Conservation (phyloP, 176 grass and related monocot species). For the Themeda triandra region DNA sequence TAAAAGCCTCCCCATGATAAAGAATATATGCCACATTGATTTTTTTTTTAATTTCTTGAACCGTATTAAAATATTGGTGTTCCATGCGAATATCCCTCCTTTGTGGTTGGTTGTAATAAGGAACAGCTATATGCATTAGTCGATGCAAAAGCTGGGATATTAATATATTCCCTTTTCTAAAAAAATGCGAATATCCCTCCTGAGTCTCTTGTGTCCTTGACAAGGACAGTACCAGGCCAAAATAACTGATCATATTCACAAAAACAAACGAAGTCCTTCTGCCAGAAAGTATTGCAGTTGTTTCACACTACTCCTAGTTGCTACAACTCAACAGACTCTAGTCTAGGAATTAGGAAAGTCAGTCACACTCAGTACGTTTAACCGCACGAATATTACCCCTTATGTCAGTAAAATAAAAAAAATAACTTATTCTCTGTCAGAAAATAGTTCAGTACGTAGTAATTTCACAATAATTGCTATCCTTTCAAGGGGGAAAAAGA, state of each 20-base stretch:
- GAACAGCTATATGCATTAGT: no score
- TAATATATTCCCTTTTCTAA: no score
- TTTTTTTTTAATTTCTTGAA: not conserved
- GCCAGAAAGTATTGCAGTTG: not conserved
- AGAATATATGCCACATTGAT: not conserved
- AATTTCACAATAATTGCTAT: no score
- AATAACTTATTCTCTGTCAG: no score
- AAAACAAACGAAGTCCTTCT: not conserved
- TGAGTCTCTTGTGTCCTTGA: not conserved
- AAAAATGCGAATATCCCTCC: no score
- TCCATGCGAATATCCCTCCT: slow-evolving; percentile 8
- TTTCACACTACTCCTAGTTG: not conserved
- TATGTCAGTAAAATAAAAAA: no score
- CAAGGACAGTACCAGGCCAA: not conserved
- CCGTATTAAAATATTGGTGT: no score
- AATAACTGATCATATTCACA: not conserved
- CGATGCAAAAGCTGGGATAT: no score
- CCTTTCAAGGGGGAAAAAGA: no score
- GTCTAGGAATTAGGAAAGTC: not conserved
- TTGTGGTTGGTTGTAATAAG: no score
- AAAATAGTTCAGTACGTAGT: no score
- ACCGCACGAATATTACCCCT: no score
- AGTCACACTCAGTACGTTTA: not conserved
- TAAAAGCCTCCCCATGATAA: not conserved
- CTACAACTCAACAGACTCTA: not conserved